Evolutionary conservation across 208 protist species (phyloP).

Genomic region (Leishmania arabica): DNA sequence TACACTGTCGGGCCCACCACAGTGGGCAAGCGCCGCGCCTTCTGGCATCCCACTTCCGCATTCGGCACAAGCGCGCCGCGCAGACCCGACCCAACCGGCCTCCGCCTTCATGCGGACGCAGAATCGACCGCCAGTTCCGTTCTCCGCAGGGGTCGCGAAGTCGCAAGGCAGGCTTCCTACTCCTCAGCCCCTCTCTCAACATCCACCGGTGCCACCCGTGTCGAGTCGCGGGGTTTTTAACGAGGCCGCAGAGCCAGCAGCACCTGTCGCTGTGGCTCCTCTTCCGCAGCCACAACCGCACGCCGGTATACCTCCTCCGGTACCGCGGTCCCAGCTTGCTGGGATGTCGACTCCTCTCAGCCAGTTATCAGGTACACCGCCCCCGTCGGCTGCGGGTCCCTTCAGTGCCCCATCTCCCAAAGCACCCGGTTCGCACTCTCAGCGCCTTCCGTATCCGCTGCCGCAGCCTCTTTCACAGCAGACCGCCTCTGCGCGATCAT

Average conservation of each 20-base stretch:
- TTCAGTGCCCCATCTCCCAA: background rate
- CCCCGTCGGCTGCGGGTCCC: background rate
- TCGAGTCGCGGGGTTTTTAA: background rate
- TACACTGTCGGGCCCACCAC: background rate
- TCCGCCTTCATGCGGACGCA: background rate
- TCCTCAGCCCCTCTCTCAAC: background rate
- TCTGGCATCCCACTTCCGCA: background rate
- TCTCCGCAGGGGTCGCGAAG: background rate
- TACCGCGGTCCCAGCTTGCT: background rate
- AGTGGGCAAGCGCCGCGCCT: background rate
- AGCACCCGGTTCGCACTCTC: background rate
- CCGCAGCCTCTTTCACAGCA: constrained; percentile 12
- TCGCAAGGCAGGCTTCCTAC: background rate
- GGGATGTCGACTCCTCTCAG: background rate
- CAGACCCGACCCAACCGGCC: constrained; percentile 1
- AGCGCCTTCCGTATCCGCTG: background rate
- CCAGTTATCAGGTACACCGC: background rate
- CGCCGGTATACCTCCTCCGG: background rate
- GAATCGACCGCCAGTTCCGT: background rate
- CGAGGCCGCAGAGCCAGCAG: background rate
- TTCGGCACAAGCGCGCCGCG: constrained; percentile 4
- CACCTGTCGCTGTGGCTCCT: background rate
- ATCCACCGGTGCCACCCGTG: background rate
- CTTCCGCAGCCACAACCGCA: background rate
- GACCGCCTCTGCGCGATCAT: background rate